Base-by-base conservation (phyloP, 192 early-diverging fungal species). In the Backusella australiensis region DNA sequence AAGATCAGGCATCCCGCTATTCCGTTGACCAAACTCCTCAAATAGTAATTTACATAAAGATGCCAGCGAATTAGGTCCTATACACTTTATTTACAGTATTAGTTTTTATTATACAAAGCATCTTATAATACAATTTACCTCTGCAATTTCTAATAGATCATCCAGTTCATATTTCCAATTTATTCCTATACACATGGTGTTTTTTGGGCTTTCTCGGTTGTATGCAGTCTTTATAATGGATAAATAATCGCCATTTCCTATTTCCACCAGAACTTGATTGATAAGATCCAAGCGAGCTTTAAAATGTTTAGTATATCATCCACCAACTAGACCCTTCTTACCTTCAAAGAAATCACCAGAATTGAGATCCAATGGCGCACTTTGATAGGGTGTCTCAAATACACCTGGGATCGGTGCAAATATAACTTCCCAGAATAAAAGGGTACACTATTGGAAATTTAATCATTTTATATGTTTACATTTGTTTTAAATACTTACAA, bases 351-450 rank as follows among this genome's bases (percentile, higher is more conserved):
- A 93, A 0, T 90, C 86, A 49, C 90, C 89, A 11, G 89, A 86
- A 6, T 74, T n/a, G 69, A 93, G 78, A 82, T 93, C 92, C 69
- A 93, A 78, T 12, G 92, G 92, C 42, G 78, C 86, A 7, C 84
- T 86, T 80, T 92, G 92, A 77, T 88, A 93, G 26, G 86, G 84
- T 7, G 91, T 93, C 73, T 93, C 92, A 77, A 93, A 88, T 1
- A 89, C 88, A 34, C 91, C 92, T 0, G 88, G 89, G 14, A 88
- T 73, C 0, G 89, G 82, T 6, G 85, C 71, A 74, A 93, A 92
- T 8, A 93, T 79, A 39, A 91, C 85, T 56, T 93, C 90, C 91
- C 91, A 93, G 73, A 93, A 91, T 23, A 93, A 74, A 3, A 93
- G 79, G 7, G 81, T 82, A 77, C 90, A 91, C 82, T 84, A 32